Evolutionary conservation across 306 rosid species (phyloP), one percentile per base, ranked within the genome.

Genomic region (Dryas alaskensis): DNA sequence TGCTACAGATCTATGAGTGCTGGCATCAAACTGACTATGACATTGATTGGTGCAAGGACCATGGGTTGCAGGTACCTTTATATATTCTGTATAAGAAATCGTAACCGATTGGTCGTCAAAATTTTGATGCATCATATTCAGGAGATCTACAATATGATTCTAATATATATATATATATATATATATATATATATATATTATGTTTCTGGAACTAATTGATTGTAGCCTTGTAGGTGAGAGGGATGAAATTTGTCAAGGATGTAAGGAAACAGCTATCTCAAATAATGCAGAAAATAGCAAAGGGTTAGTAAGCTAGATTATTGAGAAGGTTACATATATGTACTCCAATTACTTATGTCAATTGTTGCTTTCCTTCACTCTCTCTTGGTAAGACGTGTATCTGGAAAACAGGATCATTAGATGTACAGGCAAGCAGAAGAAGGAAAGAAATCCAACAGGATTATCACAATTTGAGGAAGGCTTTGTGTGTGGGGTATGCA

Each of bases 181-280:
- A 22, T 22, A 19, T 19, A 19, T 19, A 39, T 76, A 37, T 49
- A 43, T 73, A 48, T 19, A 55, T 50, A 55, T 79, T 48, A 47
- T 40, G 8, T 44, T 57, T 79, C 47, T 61, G 66, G 75, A 79
- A 74, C 79, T 65, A 71, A 40, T 75, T 78, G 59, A 72, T 80
- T 87, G 85, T 22, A 22, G 22, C 22, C 22, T 22, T 22, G 22
- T 74, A 94, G 99, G 95, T 92, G 67, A 88, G 99, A 55, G 95
- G 99, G 84, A 94, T 92, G 99, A 19, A 68, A 81, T 94, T 92
- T 86, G 97, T 90, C 78, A 88, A 79, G 90, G 93, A 92, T 75
- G 95, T 94, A 25, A 87, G 97, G 59, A 94, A 87, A 84, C 97
- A 94, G 72, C 82, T 94, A 67, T 79, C 89, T 68, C 97, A 92